Evolutionary conservation across 140 eudicot genomes (phyloP).

Genomic region (Anethum foeniculum): DNA sequence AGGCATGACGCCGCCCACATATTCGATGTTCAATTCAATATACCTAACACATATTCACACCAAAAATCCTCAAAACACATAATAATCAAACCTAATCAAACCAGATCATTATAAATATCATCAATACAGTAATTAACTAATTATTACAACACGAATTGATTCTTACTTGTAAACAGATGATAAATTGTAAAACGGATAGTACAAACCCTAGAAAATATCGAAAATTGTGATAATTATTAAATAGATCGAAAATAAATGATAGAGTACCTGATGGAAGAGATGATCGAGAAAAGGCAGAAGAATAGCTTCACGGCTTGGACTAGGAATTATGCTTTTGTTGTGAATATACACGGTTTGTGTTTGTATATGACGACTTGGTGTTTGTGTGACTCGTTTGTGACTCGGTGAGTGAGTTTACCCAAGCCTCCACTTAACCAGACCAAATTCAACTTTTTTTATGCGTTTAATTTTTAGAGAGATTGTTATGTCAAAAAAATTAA

Average conservation of each 20-base stretch:
- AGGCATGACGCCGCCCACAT: constrained; percentile 99
- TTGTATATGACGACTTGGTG: background rate
- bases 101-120: background rate
- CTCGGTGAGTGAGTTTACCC: background rate
- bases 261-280: background rate
- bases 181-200: background rate
- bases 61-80: background rate
- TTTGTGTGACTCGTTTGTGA: background rate
- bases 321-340: background rate
- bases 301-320: background rate
- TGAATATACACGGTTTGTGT: background rate
- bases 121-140: background rate
- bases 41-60: constrained; percentile 10
- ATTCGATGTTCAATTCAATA: constrained; percentile 24
- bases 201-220: background rate
- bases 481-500: no score
- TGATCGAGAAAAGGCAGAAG: background rate
- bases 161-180: background rate
- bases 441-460: no score
- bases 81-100: background rate
- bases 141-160: background rate
- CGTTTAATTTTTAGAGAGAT: no score
- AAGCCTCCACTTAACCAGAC: background rate
- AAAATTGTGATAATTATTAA: background rate
- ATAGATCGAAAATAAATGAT: background rate